Conservation (phyloP, 371 early-diverging fungal genomes). For the Ordospora pajunii region DNA sequence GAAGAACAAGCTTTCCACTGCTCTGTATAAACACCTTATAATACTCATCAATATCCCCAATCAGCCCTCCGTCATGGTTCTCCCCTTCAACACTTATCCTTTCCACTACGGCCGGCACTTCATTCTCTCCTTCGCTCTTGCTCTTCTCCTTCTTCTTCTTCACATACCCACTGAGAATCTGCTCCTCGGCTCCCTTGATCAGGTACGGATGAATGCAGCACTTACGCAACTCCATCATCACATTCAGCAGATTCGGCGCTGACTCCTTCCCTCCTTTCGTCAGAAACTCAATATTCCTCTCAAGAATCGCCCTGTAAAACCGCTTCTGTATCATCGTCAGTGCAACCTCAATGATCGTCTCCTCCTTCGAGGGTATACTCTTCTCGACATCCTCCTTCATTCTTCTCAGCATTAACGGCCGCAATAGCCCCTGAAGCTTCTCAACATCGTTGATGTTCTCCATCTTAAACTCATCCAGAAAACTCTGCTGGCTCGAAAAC, state of each 20-base stretch:
- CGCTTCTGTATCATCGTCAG: slow-evolving; percentile 84
- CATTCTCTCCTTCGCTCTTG: background rate
- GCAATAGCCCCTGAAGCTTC: slow-evolving; percentile 77
- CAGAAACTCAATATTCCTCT: slow-evolving; percentile 80
- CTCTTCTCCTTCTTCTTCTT: slow-evolving; percentile 36
- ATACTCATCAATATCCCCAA: slow-evolving; percentile 44
- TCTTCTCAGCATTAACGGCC: slow-evolving; percentile 86
- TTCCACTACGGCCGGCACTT: background rate
- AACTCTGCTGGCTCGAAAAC: slow-evolving; percentile 75
- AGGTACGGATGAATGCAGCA: slow-evolving; percentile 95
- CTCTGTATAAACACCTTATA: slow-evolving; percentile 69
- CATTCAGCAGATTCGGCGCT: slow-evolving; percentile 80
- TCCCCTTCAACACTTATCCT: background rate
- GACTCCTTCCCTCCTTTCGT: slow-evolving; percentile 66
- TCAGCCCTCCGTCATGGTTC: background rate
- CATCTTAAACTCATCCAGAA: slow-evolving; percentile 89
- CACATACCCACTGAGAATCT: slow-evolving; percentile 55
- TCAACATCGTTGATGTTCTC: slow-evolving; percentile 89
- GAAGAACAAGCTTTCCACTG: slow-evolving; percentile 90
- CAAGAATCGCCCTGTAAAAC: slow-evolving; percentile 88
- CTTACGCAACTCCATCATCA: slow-evolving; percentile 98
- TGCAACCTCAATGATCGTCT: slow-evolving; percentile 82
- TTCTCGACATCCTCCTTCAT: slow-evolving; percentile 95
- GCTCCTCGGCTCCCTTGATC: slow-evolving; percentile 75
- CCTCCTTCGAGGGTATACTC: slow-evolving; percentile 86